Evolutionary conservation across 805 yeast species (phyloP).

Genomic region (Wickerhamiella kurtzmanii): DNA sequence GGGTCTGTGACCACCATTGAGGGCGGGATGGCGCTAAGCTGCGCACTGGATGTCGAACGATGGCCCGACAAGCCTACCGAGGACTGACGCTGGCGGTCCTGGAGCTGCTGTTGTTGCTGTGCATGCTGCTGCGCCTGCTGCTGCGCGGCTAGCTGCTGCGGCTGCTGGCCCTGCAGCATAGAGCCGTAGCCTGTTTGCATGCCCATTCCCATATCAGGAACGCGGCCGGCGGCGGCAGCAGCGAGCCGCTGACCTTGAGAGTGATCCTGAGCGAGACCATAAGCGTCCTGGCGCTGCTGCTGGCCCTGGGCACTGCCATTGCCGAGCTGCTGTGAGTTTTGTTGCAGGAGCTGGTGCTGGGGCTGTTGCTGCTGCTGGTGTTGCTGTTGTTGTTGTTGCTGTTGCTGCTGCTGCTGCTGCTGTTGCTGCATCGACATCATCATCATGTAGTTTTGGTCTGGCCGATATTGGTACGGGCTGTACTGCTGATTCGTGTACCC

Average conservation of each 20-base stretch:
- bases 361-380: slow-evolving; percentile 10
- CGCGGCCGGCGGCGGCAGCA: not conserved
- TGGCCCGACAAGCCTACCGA: not conserved
- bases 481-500: not conserved
- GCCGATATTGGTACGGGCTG: not conserved
- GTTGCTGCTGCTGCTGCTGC: slow-evolving; percentile 10
- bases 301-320: not conserved
- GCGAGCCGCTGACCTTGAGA: not conserved
- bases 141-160: slow-evolving; percentile 2
- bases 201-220: not conserved
- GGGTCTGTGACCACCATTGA: slow-evolving; percentile 26
- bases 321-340: not conserved
- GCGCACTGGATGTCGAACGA: slow-evolving; percentile 6
- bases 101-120: slow-evolving; percentile 6
- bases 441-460: not conserved
- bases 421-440: slow-evolving; percentile 8
- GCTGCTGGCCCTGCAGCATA: slow-evolving; percentile 1
- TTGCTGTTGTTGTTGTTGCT: slow-evolving; percentile 6
- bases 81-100: not conserved
- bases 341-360: slow-evolving; percentile 1
- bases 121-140: slow-evolving; percentile 5
- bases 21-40: slow-evolving; percentile 15
- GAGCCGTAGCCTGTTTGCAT: not conserved
- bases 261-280: not conserved
- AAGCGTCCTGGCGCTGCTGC: not conserved